Evolutionary conservation across 495 filamentous ascomycete species (phyloP).

Genomic region (Echria macrotheca): DNA sequence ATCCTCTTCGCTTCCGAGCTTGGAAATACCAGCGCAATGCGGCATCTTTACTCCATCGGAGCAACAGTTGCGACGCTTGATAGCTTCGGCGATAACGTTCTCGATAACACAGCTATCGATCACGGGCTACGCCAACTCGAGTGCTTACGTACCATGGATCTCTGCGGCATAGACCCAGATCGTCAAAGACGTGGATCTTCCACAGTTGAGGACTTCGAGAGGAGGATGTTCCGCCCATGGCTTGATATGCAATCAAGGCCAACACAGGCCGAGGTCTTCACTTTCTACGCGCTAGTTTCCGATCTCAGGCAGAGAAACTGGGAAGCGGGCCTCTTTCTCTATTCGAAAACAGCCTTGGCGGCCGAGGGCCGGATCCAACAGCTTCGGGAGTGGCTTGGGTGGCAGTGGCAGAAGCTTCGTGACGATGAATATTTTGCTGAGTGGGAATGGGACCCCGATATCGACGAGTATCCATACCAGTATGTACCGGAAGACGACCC

Average conservation of each 20-base stretch:
- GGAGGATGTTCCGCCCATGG: background rate
- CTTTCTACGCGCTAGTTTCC: background rate
- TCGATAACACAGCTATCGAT: background rate
- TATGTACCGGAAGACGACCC: background rate
- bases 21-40: background rate
- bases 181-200: background rate
- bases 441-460: background rate
- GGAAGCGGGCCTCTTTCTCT: background rate
- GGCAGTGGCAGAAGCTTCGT: background rate
- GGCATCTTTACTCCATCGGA: background rate
- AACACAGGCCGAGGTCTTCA: background rate
- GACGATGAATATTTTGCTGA: background rate
- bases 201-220: background rate
- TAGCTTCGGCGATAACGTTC: background rate
- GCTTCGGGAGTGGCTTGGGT: conserved; percentile 2
- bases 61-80: background rate
- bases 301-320: conserved; percentile 1
- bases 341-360: background rate
- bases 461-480: background rate
- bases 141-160: background rate
- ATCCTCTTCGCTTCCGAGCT: background rate
- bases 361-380: background rate
- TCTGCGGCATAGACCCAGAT: background rate
- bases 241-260: background rate
- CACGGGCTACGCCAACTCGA: background rate